phyloP scores from a whole-genome alignment of 2,329 filamentous ascomycete genomes.

The Fusarium liriodendri region DNA sequence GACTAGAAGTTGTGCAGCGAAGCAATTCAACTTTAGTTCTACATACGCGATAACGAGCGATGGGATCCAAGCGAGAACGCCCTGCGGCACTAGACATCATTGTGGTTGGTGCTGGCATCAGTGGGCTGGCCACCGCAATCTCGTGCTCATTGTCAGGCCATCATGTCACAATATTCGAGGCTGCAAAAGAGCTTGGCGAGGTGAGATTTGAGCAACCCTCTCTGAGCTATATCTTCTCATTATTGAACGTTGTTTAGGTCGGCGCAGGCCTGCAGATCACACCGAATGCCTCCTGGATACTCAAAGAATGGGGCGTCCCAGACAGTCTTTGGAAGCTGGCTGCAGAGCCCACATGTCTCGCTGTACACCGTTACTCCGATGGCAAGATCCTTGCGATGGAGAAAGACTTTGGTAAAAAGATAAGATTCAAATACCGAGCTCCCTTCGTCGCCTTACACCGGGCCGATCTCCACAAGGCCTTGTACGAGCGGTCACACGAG shows the following conservation, averaged over 20 bases:
- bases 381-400: constrained; percentile 61
- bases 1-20: not conserved
- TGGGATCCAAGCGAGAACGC: not conserved
- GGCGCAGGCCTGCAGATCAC: constrained; percentile 66
- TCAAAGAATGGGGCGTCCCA: constrained; percentile 63
- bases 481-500: constrained; percentile 62
- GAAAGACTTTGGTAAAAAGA: constrained; percentile 62
- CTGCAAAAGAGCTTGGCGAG: constrained; percentile 53
- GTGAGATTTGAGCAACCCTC: constrained; percentile 14
- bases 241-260: constrained; percentile 34
- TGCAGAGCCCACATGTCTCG: constrained; percentile 58
- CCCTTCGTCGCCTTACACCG: constrained; percentile 72
- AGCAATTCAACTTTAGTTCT: not conserved
- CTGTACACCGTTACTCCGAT: constrained; percentile 64
- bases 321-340: constrained; percentile 53
- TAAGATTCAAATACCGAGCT: constrained; percentile 64
- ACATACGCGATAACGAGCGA: not conserved
- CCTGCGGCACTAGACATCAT: constrained; percentile 47
- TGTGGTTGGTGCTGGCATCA: constrained; percentile 57
- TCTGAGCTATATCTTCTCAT: not conserved
- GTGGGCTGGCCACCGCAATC: constrained; percentile 54
- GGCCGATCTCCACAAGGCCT: constrained; percentile 67
- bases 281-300: constrained; percentile 60
- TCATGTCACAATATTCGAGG: constrained; percentile 55
- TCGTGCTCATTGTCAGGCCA: constrained; percentile 53